phyloP scores from a whole-genome alignment of 2,329 filamentous ascomycete genomes.

The Chrysosphaeria jannelii region DNA sequence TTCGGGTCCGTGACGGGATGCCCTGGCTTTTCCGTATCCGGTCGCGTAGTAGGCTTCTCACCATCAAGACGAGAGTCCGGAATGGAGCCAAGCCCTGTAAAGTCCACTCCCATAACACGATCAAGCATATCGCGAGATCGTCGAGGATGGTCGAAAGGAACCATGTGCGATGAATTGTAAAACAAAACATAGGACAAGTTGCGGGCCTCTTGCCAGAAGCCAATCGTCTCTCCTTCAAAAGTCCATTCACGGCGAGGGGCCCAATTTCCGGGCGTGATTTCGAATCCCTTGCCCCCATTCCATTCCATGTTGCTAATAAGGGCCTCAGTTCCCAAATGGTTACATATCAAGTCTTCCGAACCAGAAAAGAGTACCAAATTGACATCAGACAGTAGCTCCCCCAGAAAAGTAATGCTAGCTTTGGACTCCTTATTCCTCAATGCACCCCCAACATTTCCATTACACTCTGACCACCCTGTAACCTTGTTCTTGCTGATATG shows the following conservation, averaged over 20 bases:
- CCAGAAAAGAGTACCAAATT: constrained; percentile 75
- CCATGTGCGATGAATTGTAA: constrained; percentile 93
- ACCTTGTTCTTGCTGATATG: constrained; percentile 59
- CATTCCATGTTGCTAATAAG: constrained; percentile 74
- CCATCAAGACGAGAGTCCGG: constrained; percentile 60
- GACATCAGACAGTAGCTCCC: constrained; percentile 42
- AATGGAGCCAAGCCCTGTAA: constrained; percentile 54
- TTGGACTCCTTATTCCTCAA: constrained; percentile 43
- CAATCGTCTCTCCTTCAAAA: constrained; percentile 65
- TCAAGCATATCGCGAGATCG: constrained; percentile 88
- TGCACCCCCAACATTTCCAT: constrained; percentile 38
- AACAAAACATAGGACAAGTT: constrained; percentile 91
- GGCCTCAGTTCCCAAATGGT: constrained; percentile 78
- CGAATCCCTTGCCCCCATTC: constrained; percentile 79
- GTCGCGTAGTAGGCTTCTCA: constrained; percentile 44
- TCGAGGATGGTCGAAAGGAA: constrained; percentile 74
- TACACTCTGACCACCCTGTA: constrained; percentile 80
- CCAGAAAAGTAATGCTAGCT: constrained; percentile 45
- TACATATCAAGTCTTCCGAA: constrained; percentile 85
- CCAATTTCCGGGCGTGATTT: constrained; percentile 59
- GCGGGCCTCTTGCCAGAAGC: constrained; percentile 79
- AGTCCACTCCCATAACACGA: constrained; percentile 81
- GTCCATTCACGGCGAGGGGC: constrained; percentile 84
- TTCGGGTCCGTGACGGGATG: constrained; percentile 7
- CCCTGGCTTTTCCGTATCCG: background rate